Base-by-base conservation (phyloP, 2,329 filamentous ascomycete species). In the Paraphoma sp. region DNA sequence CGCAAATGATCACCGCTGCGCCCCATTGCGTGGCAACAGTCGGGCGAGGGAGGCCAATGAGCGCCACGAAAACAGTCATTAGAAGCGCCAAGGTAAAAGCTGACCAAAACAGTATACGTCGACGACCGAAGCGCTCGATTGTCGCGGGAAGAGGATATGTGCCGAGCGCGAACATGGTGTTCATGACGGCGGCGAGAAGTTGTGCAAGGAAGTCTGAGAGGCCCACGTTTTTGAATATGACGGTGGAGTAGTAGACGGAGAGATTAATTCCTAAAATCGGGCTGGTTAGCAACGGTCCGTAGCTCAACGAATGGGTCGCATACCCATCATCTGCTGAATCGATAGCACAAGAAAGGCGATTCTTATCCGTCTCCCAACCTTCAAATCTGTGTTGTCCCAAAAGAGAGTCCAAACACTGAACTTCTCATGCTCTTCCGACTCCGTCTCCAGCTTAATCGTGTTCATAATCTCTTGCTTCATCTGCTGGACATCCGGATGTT, bases 91-190 rank as follows among this genome's bases (percentile, higher is more conserved):
- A 45, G 18, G 43, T 67, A 11, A 71, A 48, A 6, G 71, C 68
- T 3, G 50, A 59, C 63, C 66, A 73, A 53, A 72, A 62, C 65
- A 73, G 63, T 43, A 72, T 63, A 3, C 56, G 45, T 17, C 72
- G 63, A 6, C 74, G 62, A 8, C 74, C 73, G 38, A 74, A 51
- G n/a, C 61, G 63, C 44, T 77, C 74, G 44, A 76, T 74, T 36
- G 62, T 68, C 41, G 48, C 69, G 28, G 62, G 57, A 6, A 69
- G 61, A 6, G 65, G 66, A 41, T 56, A 63, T 2, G 68, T 69
- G 64, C 91, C 95, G 61, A 84, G 86, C 58, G 91, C 91, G 74
- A 95, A 95, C 83, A 89, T 93, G 83, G 90, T 91, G 83, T 95
- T 92, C 83, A 91, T 93, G 81, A 95, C 89, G 79, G 72, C 71